Base-by-base conservation (phyloP, 2,329 filamentous ascomycete genomes). In the Macrophomina tecta region DNA sequence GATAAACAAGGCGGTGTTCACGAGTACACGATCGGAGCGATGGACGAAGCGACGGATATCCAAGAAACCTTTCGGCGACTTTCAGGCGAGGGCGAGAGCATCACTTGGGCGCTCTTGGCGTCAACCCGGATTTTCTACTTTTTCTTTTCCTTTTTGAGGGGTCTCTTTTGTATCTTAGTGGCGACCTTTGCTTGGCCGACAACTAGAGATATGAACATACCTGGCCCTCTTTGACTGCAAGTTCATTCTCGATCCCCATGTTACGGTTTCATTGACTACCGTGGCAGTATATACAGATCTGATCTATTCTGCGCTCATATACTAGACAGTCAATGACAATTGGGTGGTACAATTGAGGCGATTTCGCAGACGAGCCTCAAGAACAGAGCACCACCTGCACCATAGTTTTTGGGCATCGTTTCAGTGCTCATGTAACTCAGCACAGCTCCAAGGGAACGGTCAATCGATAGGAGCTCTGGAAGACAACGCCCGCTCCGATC, bases 41-140 rank as follows among this genome's bases (percentile, higher is more conserved):
- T 48, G 52, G 53, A 48, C 52, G 63, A 52, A 56, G 58, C 46
- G 63, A 65, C 23, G 53, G 53, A 65, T 38, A 65, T 56, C 52
- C 51, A 42, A 49, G 28, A 42, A 40, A 65, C 16, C 32, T 64
- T 55, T 38, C 30, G 63, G 51, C 42, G 51, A 56, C 51, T 58
- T 58, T 55, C 42, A 58, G 63, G 63, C 63, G 46, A 40, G 32
- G 40, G 49, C 40, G 45, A 58, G 42, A 65, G 52, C 63, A 65
- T 65, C 52, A 58, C 63, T 40, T 56, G 63, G 63, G 63, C 63
- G 63, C 63, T 36, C 52, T 58, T 18, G 63, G 63, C 63, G 63
- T 65, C 63, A 49, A 40, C 46, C 52, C 53, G 63, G 63, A 52
- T 48, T 30, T 49, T 53, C 49, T 40, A 34, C 40, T 55, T 65